Base-by-base conservation (phyloP, 345 rosid species). In the Limnanthes douglasii region DNA sequence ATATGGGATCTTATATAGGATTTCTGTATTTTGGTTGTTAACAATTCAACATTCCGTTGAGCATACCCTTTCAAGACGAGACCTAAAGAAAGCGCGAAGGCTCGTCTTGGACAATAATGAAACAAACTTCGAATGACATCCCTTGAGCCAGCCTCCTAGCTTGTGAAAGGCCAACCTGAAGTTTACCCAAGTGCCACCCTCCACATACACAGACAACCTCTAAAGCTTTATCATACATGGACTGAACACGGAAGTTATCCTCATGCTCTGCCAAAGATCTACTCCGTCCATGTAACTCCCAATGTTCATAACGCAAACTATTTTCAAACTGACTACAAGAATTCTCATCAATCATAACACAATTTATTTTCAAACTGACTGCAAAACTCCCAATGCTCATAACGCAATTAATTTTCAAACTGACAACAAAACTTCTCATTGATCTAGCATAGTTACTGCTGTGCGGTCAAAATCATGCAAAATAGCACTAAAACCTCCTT, bases 201-300 rank as follows among this genome's bases (percentile, higher is more conserved):
- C 94, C 94, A 37, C 75, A 59, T 21, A 81, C 56, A 18, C 78
- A 73, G 18, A 81, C 94, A 39, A 81, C 83, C 63, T 81, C 94
- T 8, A 81, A 73, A 21, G 57, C 46, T 50, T 73, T 71, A 62
- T 81, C 94, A 41, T 81, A 80, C 80, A 73, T 76, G 16, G 55
- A 66, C 58, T 81, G 94, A 41, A 56, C 54, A 31, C 61, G 66
- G 50, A 81, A 76, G 43, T 64, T 68, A 43, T 81, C 94, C 23
- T 73, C 73, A 35, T 61, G 71, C 38, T 81, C 84, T 76, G 83
- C 94, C 94, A 81, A 19, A 81, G 83, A 65, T 81, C 78, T 41
- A 81, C 86, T 51, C 94, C 94, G n/a, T 86, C 94, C 94, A 81
- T 81, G 55, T 81, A 81, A 64, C 94, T 81, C 42, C 86, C 66